These are phyloP conservation scores for Neospermospora avenae DNA, from an alignment of 2,329 filamentous ascomycete genomes.

Conservation along the genomic window DNA sequence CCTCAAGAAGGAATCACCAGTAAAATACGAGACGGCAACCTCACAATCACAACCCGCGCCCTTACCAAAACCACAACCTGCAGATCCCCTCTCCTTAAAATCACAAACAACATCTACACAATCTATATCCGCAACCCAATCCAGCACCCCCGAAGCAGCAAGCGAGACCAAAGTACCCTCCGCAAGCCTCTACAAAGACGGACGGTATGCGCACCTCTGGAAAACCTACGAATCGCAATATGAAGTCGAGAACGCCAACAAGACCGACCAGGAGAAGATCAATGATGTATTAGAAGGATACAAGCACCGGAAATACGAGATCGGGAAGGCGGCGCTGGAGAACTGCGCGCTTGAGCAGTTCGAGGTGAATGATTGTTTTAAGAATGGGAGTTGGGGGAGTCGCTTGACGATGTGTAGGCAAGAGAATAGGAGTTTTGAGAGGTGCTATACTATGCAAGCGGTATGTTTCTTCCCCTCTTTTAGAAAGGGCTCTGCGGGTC, in stretches of 20 bases:
- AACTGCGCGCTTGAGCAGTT: slow-evolving; percentile 90
- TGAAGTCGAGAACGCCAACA: slow-evolving; percentile 65
- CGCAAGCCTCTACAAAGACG: slow-evolving; percentile 62
- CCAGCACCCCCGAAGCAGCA: neutral
- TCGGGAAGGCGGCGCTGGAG: slow-evolving; percentile 81
- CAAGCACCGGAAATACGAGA: slow-evolving; percentile 75
- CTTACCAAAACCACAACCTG: neutral
- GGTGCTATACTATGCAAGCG: slow-evolving; percentile 86
- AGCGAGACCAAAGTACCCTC: slow-evolving; percentile 24
- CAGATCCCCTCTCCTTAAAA: slow-evolving; percentile 11
- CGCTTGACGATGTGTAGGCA: slow-evolving; percentile 76
- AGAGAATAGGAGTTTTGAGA: slow-evolving; percentile 74
- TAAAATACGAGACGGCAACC: slow-evolving; percentile 39
- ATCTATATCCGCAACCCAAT: too few species aligned
- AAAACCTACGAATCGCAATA: slow-evolving; percentile 77
- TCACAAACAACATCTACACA: neutral
- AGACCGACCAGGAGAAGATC: slow-evolving; percentile 76
- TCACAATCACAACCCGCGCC: slow-evolving; percentile 6
- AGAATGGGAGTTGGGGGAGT: slow-evolving; percentile 62
- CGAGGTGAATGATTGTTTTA: slow-evolving; percentile 79
- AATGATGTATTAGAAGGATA: slow-evolving; percentile 76
- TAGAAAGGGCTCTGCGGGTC: too few species aligned
- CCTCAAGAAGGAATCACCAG: slow-evolving; percentile 62
- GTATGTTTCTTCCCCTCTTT: slow-evolving; percentile 43
- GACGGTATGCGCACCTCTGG: slow-evolving; percentile 84